Evolutionary conservation across 352 stramenopile genomes (phyloP).

Genomic region (Globisporangium nunn): DNA sequence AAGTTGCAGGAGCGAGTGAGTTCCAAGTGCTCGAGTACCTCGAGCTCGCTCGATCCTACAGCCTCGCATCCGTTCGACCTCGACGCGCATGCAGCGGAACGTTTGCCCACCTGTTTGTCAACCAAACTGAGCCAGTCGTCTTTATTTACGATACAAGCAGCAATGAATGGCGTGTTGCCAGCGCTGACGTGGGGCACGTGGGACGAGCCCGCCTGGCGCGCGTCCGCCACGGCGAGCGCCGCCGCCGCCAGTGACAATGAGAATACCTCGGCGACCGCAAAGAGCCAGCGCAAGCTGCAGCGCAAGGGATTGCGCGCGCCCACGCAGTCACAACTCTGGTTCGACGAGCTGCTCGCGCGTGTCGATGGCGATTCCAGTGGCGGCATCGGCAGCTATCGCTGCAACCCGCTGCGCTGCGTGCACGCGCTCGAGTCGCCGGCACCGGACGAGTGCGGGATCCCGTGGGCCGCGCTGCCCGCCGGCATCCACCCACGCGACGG

Average conservation of each 20-base stretch:
- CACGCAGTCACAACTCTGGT: conserved; percentile 53
- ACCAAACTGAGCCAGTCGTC: too few species aligned
- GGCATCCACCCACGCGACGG: conserved; percentile 68
- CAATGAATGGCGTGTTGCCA: conserved; percentile 75
- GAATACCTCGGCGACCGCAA: conserved; percentile 11
- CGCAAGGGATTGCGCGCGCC: conserved; percentile 40
- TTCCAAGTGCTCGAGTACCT: too few species aligned
- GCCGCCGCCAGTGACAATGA: neutral
- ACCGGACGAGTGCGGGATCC: conserved; percentile 24
- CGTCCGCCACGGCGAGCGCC: conserved; percentile 1
- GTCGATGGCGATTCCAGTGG: conserved; percentile 26
- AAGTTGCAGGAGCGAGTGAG: too few species aligned
- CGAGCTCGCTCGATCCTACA: too few species aligned
- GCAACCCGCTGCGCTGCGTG: conserved; percentile 53
- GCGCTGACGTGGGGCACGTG: conserved; percentile 69
- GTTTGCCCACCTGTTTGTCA: too few species aligned
- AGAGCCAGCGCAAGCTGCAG: conserved; percentile 41
- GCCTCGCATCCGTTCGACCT: too few species aligned
- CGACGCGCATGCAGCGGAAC: too few species aligned
- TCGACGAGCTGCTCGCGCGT: conserved; percentile 57
- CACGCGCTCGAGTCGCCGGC: conserved; percentile 8
- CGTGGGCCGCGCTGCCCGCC: conserved; percentile 47
- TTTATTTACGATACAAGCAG: neutral
- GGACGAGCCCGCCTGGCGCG: conserved; percentile 31
- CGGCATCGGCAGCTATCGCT: conserved; percentile 31